Conservation (phyloP, 495 filamentous ascomycete species). For the Chaetomium tenue region DNA sequence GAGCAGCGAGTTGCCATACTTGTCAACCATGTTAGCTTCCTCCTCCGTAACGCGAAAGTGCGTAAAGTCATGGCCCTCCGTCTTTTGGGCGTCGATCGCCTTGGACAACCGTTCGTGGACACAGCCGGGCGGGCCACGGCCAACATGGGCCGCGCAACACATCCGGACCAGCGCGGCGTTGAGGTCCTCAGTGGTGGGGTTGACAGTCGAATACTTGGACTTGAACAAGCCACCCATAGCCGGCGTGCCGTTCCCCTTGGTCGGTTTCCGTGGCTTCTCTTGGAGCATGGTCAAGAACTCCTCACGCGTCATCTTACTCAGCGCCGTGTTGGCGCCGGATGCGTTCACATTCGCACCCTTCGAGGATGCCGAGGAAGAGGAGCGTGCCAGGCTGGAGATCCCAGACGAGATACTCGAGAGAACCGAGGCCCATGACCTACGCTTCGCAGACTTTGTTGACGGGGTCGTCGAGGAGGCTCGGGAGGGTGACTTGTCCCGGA, state of each 20-base stretch:
- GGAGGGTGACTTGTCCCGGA: constrained; percentile 30
- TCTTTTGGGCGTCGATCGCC: constrained; percentile 33
- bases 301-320: constrained; percentile 38
- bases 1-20: constrained; percentile 37
- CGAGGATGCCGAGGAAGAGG: constrained; percentile 36
- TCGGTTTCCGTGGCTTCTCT: constrained; percentile 30
- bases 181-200: constrained; percentile 33
- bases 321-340: constrained; percentile 27
- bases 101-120: constrained; percentile 34
- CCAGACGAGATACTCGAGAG: constrained; percentile 39
- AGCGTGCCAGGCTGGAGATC: constrained; percentile 36
- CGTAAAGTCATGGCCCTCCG: constrained; percentile 28
- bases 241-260: constrained; percentile 16
- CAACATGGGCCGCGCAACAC: constrained; percentile 31
- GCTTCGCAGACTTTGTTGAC: constrained; percentile 36
- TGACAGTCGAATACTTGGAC: constrained; percentile 26
- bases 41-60: constrained; percentile 34
- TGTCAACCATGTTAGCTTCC: constrained; percentile 35
- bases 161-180: constrained; percentile 33
- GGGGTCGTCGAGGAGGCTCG: constrained; percentile 29
- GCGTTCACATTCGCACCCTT: constrained; percentile 29
- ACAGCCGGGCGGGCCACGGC: constrained; percentile 19
- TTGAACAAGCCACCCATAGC: constrained; percentile 22
- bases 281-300: constrained; percentile 34
- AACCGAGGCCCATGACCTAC: constrained; percentile 38